Base-by-base conservation (phyloP, 768 basidiomycete species). In the Nidularia sp. region DNA sequence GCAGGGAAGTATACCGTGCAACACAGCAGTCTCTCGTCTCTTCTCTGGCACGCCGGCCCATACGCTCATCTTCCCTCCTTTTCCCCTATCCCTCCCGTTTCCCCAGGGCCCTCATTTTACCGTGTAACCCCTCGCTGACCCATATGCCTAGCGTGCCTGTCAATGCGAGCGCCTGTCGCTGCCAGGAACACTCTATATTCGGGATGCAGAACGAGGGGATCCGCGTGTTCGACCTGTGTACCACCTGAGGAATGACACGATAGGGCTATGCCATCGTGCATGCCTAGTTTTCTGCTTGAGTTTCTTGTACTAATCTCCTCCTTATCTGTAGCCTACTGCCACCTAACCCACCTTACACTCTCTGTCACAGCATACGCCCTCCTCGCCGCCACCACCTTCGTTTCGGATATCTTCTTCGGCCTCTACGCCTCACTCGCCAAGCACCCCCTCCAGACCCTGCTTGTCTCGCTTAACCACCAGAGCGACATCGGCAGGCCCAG, bases 341-440 rank as follows among this genome's bases (percentile, higher is more conserved):
- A 9, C 9, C 36, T 39, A 39, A 39, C 9, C 9, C 36, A 9
- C 18, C 15, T 15, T 39, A 39, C 9, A 1, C 15, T 15, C 18
- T 18, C 48, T 12, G 35, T 31, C 39, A 18, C 33, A 76, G 74
- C 71, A 12, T 50, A 59, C 48, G 76, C 76, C 2, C 66, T 79
- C 4, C 62, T 79, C 25, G 71, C 70, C 34, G 71, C 73, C 4
- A 74, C 72, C 1, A 78, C 79, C 1, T 70, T 66, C 1, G 55
- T 80, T 31, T 72, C 76, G 51, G 79, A 82, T 48, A 75, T 81
- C 1, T 69, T 79, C 39, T 79, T 77, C 48, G 78, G 76, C 5
- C 60, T 78, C 8, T 81, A 82, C 59, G 64, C 63, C 42, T 82
- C 78, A 77, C 69, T 82, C 12, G 70, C 78, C 53, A 64, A 70